Evolutionary conservation across 805 yeast genomes (phyloP), one percentile per base, ranked within the genome.

Genomic region (Saccharomycopsis amapae): DNA sequence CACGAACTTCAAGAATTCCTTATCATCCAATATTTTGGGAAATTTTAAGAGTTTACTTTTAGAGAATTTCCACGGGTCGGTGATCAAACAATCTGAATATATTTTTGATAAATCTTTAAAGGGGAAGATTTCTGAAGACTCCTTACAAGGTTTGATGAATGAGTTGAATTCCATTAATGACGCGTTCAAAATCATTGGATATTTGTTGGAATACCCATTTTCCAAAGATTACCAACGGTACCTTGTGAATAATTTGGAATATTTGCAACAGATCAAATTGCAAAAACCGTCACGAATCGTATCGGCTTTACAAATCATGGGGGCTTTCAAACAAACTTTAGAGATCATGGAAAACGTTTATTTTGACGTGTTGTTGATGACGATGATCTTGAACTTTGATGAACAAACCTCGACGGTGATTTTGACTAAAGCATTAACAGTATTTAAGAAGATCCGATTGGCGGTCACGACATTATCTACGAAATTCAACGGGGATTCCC

Each of bases 31-130:
- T 10, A 62, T 66, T 1, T 51, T 69, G 2, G 50, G 55, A 2
- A 56, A 62, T 3, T 57, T 72, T 15, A 56, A 65, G 24, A 35
- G 53, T 54, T 62, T 64, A 5, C 59, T 75, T 31, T 51, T 68
- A 9, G 65, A 67, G 13, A 67, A 67, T 28, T 61, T 63, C 5
- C 61, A 63, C 23, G 17, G n/a, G 20, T 66, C 75, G 24, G 59
- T 59, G 6, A 52, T 48, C 18, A 59, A 62, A 19, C 54, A 53
- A 40, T 19, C 23, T 17, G 23, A 56, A 0, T 51, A 56, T 4
- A 62, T 75, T 4, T 75, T 77, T 50, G 68, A 69, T 26, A 50
- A 62, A 1, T 53, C 63, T 15, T 61, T 81, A 40, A 61, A 71
- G 9, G 56, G 63, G 3, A 62, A 64, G 42, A 62, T 78, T 43